phyloP scores from a whole-genome alignment of 2,329 filamentous ascomycete species.

The Clarireedia monteithiana region DNA sequence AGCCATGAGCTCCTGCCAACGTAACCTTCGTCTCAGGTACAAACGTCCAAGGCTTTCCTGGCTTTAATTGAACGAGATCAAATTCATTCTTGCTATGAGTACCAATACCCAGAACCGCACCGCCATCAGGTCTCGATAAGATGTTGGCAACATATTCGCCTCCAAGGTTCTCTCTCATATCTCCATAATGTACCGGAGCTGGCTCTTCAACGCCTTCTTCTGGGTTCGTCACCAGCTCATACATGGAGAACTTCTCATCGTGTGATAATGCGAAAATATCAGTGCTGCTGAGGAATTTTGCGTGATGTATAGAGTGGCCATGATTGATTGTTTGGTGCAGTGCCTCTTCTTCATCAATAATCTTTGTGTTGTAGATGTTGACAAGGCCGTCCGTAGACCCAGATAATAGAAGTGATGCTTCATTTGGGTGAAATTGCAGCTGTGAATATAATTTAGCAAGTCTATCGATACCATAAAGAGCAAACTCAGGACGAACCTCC shows the following conservation, averaged over 20 bases:
- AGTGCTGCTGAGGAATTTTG: conserved; percentile 58
- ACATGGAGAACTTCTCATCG: conserved; percentile 70
- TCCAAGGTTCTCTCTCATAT: conserved; percentile 55
- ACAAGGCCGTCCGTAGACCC: conserved; percentile 75
- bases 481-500: conserved; percentile 33
- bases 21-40: conserved; percentile 48
- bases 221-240: conserved; percentile 58
- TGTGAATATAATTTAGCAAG: conserved; percentile 30
- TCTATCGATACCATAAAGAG: background rate
- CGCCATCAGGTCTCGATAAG: conserved; percentile 49
- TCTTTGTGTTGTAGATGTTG: conserved; percentile 65
- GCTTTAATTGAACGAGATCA: conserved; percentile 51
- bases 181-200: conserved; percentile 52
- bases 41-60: conserved; percentile 44
- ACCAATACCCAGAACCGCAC: conserved; percentile 57
- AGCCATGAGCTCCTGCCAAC: conserved; percentile 54
- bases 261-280: conserved; percentile 68
- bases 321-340: conserved; percentile 74
- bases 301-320: conserved; percentile 64
- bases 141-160: conserved; percentile 72
- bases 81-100: conserved; percentile 53
- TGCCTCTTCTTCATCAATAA: conserved; percentile 69
- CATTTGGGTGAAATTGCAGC: conserved; percentile 53
- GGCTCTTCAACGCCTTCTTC: conserved; percentile 46
- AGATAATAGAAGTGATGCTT: conserved; percentile 58